Percentiles rank a stretch among this genome's conserved stretches.
Evolutionary conservation across 768 basidiomycete species (phyloP).

Genomic region (Lentinula detonsa): DNA sequence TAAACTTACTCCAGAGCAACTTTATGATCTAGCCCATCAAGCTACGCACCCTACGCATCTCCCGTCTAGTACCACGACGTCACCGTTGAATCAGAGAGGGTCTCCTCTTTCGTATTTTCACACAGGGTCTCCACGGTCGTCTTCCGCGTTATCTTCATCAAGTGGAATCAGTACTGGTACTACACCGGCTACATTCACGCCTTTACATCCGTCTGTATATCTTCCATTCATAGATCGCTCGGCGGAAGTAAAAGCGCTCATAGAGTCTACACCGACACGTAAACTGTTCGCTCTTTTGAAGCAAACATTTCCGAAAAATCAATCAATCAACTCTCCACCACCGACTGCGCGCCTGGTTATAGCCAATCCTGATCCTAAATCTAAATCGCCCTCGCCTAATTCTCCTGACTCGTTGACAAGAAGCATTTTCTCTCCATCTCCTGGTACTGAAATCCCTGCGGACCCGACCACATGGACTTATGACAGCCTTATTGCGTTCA

Average conservation of each 20-base stretch:
- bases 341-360: constrained; percentile 6
- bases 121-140: constrained; percentile 13
- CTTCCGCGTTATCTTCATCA: neutral
- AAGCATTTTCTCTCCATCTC: constrained; percentile 14
- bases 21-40: constrained; percentile 65
- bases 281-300: constrained; percentile 69
- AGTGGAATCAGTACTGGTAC: constrained; percentile 9
- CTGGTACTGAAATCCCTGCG: constrained; percentile 24
- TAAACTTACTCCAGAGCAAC: constrained; percentile 64
- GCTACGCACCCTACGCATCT: constrained; percentile 35
- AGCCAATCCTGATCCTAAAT: constrained; percentile 14
- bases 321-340: constrained; percentile 11
- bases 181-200: constrained; percentile 60
- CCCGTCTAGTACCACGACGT: constrained; percentile 9
- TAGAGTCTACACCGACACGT: constrained; percentile 58
- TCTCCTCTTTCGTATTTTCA: constrained; percentile 14
- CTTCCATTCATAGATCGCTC: constrained; percentile 87
- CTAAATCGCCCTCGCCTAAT: constrained; percentile 17
- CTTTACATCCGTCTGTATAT: constrained; percentile 68
- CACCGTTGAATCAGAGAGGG: constrained; percentile 19
- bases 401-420: constrained; percentile 17
- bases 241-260: constrained; percentile 63
- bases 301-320: constrained; percentile 52
- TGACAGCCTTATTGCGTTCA: constrained; percentile 58
- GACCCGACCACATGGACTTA: constrained; percentile 72